Evolutionary conservation across 495 filamentous ascomycete genomes (phyloP).

Genomic region (Penicillium diatomitis): DNA sequence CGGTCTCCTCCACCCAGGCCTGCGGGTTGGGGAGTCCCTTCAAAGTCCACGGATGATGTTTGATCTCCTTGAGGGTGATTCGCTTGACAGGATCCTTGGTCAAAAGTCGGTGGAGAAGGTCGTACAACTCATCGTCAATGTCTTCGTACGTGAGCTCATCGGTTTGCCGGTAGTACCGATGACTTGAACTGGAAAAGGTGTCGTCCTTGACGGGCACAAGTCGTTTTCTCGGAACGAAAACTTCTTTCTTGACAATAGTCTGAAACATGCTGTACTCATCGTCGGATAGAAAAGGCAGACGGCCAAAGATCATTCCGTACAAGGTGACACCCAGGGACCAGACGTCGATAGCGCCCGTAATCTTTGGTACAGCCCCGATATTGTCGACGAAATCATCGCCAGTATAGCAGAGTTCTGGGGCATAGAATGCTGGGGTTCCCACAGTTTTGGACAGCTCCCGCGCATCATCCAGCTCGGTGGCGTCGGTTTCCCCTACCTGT

Average conservation of each 20-base stretch:
- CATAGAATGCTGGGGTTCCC: constrained; percentile 95
- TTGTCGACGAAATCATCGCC: constrained; percentile 38
- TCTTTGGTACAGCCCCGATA: constrained; percentile 38
- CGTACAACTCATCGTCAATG: constrained; percentile 69
- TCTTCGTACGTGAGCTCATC: constrained; percentile 77
- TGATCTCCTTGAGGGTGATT: constrained; percentile 86
- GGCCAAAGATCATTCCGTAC: constrained; percentile 89
- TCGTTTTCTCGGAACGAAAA: constrained; percentile 74
- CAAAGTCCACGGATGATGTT: constrained; percentile 94
- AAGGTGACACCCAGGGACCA: constrained; percentile 96
- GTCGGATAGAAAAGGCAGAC: constrained; percentile 83
- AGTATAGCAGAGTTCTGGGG: constrained; percentile 91
- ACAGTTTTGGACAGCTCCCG: constrained; percentile 95
- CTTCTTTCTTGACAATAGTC: constrained; percentile 80
- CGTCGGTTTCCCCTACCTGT: constrained; percentile 72
- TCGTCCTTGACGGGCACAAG: constrained; percentile 65
- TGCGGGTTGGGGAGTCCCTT: constrained; percentile 63
- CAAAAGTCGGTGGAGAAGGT: constrained; percentile 73
- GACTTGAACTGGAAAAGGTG: constrained; percentile 27
- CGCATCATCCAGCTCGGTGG: constrained; percentile 77
- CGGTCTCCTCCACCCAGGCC: constrained; percentile 86
- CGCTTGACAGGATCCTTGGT: constrained; percentile 81
- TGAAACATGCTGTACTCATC: constrained; percentile 87
- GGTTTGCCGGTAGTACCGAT: constrained; percentile 42
- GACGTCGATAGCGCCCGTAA: constrained; percentile 77